Evolutionary conservation across 2,329 filamentous ascomycete genomes (phyloP).

Genomic region (Penicillium polonicum): DNA sequence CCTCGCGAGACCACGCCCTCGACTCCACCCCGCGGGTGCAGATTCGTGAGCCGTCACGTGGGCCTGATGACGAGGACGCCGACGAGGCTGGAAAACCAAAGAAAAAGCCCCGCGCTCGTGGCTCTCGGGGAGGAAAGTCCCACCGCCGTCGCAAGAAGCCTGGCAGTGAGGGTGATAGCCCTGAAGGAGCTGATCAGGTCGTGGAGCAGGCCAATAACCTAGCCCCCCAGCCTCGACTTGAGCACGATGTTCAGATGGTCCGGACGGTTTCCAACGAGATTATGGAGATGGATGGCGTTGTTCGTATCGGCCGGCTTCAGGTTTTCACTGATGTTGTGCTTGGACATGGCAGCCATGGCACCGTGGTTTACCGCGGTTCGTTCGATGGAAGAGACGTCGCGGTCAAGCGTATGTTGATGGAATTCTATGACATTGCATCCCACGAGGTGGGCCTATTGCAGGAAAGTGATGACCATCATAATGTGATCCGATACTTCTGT

Average conservation of each 20-base stretch:
- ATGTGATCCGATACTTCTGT: constrained; percentile 95
- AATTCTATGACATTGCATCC: constrained; percentile 92
- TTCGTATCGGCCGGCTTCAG: constrained; percentile 61
- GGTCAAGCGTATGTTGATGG: constrained; percentile 93
- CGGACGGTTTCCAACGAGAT: constrained; percentile 55
- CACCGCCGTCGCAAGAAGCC: constrained; percentile 56
- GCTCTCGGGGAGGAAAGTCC: constrained; percentile 69
- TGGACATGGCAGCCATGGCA: constrained; percentile 89
- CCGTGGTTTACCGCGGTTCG: constrained; percentile 88
- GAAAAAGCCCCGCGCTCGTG: constrained; percentile 64
- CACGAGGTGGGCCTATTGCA: constrained; percentile 88
- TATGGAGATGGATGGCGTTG: constrained; percentile 59
- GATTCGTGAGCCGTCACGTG: constrained; percentile 41
- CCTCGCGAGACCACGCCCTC: constrained; percentile 22
- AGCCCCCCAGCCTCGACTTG: constrained; percentile 49
- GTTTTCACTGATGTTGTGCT: constrained; percentile 61
- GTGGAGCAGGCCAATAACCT: constrained; percentile 55
- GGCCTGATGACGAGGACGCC: constrained; percentile 35
- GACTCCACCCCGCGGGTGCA: constrained; percentile 38
- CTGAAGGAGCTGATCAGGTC: constrained; percentile 59
- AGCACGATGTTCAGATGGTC: constrained; percentile 61
- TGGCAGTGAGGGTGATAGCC: constrained; percentile 52
- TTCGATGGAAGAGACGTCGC: constrained; percentile 92
- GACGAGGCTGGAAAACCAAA: constrained; percentile 53
- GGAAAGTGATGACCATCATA: constrained; percentile 92